A percentile compares a stretch with the other conserved stretches of the same genome.
Conservation (phyloP, 495 filamentous ascomycete species). For the Platismatia glauca region DNA sequence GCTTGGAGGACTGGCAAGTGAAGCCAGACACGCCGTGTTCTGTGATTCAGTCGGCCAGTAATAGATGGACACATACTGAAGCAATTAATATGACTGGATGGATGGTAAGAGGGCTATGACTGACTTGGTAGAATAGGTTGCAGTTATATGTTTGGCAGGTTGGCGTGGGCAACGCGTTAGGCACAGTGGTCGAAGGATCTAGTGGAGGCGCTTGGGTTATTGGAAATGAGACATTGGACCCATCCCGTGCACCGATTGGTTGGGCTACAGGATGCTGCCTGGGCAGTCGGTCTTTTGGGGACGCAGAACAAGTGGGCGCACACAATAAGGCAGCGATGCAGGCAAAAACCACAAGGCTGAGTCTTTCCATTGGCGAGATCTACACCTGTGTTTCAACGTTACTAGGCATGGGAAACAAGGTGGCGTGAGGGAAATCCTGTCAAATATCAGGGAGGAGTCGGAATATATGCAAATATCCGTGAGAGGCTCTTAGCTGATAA, state of each 20-base stretch:
- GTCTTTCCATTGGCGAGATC: too few species aligned
- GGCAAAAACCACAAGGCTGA: not conserved
- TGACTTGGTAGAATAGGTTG: not conserved
- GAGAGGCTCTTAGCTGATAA: too few species aligned
- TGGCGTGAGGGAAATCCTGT: not conserved
- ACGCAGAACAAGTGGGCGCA: not conserved
- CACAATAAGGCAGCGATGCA: not conserved
- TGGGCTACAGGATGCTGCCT: not conserved
- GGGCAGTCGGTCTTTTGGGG: not conserved
- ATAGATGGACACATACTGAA: constrained; percentile 1
- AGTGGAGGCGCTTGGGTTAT: not conserved
- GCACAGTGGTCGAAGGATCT: not conserved
- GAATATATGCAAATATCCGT: not conserved
- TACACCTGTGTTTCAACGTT: not conserved
- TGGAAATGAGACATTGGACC: not conserved
- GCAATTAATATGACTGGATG: not conserved
- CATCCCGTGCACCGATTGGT: not conserved
- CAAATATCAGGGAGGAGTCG: not conserved
- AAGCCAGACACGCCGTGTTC: constrained; percentile 4
- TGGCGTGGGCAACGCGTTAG: not conserved
- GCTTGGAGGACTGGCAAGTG: not conserved
- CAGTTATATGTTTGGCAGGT: not conserved
- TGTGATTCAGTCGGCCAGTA: constrained; percentile 1
- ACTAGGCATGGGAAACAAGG: not conserved
- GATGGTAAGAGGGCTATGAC: not conserved